Evolutionary conservation across 2,329 filamentous ascomycete genomes (phyloP), one percentile per base, ranked within the genome.

Genomic region (Calonectria leucothoes): DNA sequence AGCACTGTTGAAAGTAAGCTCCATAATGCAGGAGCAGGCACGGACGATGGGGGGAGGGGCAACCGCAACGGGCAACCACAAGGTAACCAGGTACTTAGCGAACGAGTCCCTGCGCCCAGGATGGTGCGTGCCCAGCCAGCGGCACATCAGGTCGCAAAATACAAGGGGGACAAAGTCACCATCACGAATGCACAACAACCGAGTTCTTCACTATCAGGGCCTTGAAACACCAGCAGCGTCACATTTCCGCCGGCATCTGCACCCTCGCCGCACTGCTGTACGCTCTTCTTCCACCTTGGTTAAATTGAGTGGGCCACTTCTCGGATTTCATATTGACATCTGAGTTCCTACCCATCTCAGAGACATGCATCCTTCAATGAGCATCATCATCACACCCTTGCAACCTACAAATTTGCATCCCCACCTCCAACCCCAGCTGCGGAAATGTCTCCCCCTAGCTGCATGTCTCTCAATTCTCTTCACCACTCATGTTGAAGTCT

Each of bases 41-140:
- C 67, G 67, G 45, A 66, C 69, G 20, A 25, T 45, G 37, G 33
- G 49, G 65, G 65, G 39, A 42, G 42, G 57, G 67, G 67, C 55
- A 63, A 68, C 66, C 66, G 67, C 55, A 69, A 69, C 49, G 69
- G 65, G 66, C 66, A 72, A 61, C 70, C 20, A 39, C 57, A 49
- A 37, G n/a, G 63, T 49, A 66, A 35, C 55, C 49, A 65, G 65
- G 66, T 52, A 68, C 48, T 39, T 23, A 37, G 48, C 20, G 55
- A 42, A 63, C 49, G 61, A 63, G 57, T 69, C 63, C 57, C 66
- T 72, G 52, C 33, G 49, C 55, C 49, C 23, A 20, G 20, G 6
- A 11, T 20, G 61, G 61, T 70, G 48, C 61, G 61, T 70, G 37
- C 49, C 51, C 37, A 23, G 12, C 51, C 37, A 23, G 12, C 37